Conservation (phyloP, 2,329 filamentous ascomycete genomes). For the Alternaria atra region DNA sequence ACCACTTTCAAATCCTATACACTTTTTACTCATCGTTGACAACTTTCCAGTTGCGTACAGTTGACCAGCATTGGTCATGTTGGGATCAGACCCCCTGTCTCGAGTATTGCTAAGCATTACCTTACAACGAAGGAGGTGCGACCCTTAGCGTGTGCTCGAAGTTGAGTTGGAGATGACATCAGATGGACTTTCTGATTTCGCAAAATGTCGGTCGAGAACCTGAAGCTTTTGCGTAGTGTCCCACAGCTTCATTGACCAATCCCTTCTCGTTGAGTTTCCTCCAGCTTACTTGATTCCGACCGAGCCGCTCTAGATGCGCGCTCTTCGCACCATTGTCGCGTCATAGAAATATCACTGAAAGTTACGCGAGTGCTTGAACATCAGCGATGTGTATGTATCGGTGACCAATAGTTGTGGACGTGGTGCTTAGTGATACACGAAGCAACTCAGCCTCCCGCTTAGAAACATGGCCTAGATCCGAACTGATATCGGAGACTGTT, state of each 20-base stretch:
- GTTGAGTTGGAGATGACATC: no score
- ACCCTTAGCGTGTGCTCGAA: no score
- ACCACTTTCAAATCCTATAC: not conserved
- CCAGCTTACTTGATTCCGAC: not conserved
- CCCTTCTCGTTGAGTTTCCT: not conserved
- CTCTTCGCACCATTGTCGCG: not conserved
- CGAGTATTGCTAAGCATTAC: no score
- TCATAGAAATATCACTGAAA: not conserved
- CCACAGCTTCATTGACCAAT: no score
- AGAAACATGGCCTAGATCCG: constrained; percentile 11
- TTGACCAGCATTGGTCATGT: not conserved
- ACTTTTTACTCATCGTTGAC: not conserved
- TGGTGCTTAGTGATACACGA: constrained; percentile 25
- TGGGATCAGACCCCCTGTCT: no score
- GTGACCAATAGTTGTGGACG: constrained; percentile 4
- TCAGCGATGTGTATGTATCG: not conserved
- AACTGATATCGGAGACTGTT: not conserved
- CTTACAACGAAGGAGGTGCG: no score
- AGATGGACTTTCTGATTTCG: no score
- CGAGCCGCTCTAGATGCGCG: not conserved
- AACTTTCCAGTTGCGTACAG: not conserved
- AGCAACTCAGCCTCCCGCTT: constrained; percentile 16
- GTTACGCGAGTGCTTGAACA: not conserved
- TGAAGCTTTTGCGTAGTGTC: no score
- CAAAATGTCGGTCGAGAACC: no score